phyloP scores from a whole-genome alignment of 116 monocot species.

The Posidonia oceanica region DNA sequence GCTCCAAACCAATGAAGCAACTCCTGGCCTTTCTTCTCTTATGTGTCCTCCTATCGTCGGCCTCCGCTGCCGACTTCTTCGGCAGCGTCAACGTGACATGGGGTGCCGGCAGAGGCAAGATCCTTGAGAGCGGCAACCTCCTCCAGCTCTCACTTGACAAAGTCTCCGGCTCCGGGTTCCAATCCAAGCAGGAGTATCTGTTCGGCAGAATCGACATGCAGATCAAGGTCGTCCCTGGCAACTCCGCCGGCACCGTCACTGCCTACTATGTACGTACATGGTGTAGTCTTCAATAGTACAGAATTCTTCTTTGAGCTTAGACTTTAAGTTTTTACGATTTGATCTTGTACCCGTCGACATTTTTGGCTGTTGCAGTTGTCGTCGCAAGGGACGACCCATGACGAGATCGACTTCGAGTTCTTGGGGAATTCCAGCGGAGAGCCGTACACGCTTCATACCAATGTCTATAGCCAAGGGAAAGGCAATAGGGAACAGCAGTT shows the following conservation, averaged over 20 bases:
- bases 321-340: too few species aligned
- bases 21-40: neutral
- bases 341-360: too few species aligned
- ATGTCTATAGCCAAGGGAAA: constrained; percentile 55
- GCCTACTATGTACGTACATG: constrained; percentile 11
- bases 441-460: constrained; percentile 58
- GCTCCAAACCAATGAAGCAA: too few species aligned
- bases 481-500: constrained; percentile 68
- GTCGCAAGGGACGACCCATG: constrained; percentile 47
- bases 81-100: constrained; percentile 20
- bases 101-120: constrained; percentile 31
- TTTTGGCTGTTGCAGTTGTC: constrained; percentile 31
- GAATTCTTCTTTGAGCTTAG: too few species aligned
- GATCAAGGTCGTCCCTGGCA: constrained; percentile 20
- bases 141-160: constrained; percentile 30
- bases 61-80: constrained; percentile 1
- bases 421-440: constrained; percentile 48
- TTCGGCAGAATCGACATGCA: constrained; percentile 30
- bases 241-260: constrained; percentile 25
- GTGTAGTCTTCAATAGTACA: neutral
- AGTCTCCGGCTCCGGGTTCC: constrained; percentile 34
- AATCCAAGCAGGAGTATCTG: constrained; percentile 25
- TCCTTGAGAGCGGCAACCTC: constrained; percentile 25
- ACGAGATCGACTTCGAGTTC: constrained; percentile 65
- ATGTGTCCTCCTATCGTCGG: neutral